These are phyloP conservation scores for Fraxinus albicans DNA, from an alignment of 305 asterid genomes.

Conservation along the genomic window DNA sequence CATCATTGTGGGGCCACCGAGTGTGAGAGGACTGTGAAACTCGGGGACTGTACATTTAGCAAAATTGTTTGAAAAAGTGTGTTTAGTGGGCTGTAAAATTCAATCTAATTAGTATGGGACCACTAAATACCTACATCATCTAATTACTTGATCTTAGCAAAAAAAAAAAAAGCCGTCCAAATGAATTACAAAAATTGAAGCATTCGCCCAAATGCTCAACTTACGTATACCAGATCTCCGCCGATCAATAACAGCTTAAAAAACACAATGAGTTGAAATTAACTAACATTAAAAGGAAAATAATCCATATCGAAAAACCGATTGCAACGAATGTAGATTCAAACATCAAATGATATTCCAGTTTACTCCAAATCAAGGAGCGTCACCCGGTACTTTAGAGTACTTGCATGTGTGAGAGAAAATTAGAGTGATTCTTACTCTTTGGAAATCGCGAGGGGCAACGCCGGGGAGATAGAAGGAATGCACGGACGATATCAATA, in stretches of 20 bases:
- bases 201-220: not conserved
- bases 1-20: too few relatives aligned
- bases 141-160: not conserved
- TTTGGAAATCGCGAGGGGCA: slow-evolving; percentile 53
- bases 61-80: too few relatives aligned
- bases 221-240: not conserved
- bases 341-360: not conserved
- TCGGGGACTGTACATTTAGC: too few relatives aligned
- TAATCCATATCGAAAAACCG: not conserved
- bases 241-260: not conserved
- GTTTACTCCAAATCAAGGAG: not conserved
- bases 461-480: slow-evolving; percentile 58
- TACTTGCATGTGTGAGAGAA: not conserved
- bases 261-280: not conserved
- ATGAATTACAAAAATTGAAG: not conserved
- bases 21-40: too few relatives aligned
- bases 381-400: not conserved
- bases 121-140: too few relatives aligned
- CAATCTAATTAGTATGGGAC: too few relatives aligned
- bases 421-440: slow-evolving; percentile 27
- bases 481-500: slow-evolving; percentile 32
- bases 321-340: not conserved
- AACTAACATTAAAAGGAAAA: not conserved
- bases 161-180: not conserved
- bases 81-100: too few relatives aligned